Evolutionary conservation across 306 rosid species (phyloP).

Genomic region (Prunus campanulata): DNA sequence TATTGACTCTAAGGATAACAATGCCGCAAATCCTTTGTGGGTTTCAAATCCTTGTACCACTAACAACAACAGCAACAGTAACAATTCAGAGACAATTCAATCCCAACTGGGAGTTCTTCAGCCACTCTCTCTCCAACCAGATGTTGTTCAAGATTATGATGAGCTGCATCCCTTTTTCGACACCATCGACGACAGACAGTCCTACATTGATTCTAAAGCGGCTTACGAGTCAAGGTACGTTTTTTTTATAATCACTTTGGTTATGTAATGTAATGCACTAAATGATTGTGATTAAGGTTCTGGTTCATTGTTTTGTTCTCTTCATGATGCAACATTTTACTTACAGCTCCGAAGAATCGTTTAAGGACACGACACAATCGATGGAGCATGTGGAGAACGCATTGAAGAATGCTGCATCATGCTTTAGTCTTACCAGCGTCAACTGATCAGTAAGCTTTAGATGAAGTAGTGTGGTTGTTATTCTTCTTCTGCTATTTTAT

Average conservation of each 20-base stretch:
- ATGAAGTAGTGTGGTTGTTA: not conserved
- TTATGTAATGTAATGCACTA: no score
- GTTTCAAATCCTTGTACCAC: constrained; percentile 28
- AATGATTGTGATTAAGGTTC: not conserved
- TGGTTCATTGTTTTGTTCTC: not conserved
- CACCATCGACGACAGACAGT: constrained; percentile 66
- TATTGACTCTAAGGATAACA: constrained; percentile 40
- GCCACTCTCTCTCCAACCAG: constrained; percentile 40
- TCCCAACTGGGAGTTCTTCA: constrained; percentile 35
- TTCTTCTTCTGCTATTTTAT: not conserved
- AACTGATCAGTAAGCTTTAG: constrained; percentile 33
- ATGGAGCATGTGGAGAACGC: constrained; percentile 51
- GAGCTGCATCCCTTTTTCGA: constrained; percentile 64
- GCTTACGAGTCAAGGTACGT: constrained; percentile 69
- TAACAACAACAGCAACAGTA: constrained; percentile 18
- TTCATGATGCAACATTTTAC: not conserved
- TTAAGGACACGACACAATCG: constrained; percentile 56
- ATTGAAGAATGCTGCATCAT: constrained; percentile 73
- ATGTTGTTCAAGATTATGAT: constrained; percentile 52
- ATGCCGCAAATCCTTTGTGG: constrained; percentile 40
- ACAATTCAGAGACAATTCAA: constrained; percentile 34
- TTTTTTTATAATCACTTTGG: not conserved
- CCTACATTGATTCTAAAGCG: constrained; percentile 65
- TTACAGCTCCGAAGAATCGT: constrained; percentile 69
- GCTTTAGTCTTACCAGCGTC: constrained; percentile 73